Percentiles rank a stretch among this genome's conserved stretches.
Evolutionary conservation across 2,329 filamentous ascomycete genomes (phyloP).

Genomic region (Fusarium sulawesiense): DNA sequence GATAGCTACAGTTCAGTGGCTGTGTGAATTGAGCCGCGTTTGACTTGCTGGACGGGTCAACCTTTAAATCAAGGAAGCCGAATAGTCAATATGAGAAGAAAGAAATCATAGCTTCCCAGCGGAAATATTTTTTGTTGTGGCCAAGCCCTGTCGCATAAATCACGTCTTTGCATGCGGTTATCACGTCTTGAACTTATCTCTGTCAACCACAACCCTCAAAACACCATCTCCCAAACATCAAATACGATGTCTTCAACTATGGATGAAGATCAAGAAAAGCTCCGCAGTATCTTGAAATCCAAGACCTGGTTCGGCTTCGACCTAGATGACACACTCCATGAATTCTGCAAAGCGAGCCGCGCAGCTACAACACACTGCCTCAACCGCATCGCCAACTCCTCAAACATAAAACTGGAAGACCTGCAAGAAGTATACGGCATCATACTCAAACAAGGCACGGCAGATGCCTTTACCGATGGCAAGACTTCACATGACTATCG

Average conservation of each 20-base stretch:
- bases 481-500: conserved; percentile 58
- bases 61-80: too few relatives aligned
- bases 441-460: conserved; percentile 51
- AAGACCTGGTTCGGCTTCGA: conserved; percentile 59
- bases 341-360: conserved; percentile 56
- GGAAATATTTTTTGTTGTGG: neutral
- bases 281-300: neutral
- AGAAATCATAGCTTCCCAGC: neutral
- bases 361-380: conserved; percentile 52
- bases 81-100: too few relatives aligned
- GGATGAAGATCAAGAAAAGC: accelerated
- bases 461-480: conserved; percentile 57
- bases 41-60: too few relatives aligned
- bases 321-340: conserved; percentile 61
- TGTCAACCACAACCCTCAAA: neutral
- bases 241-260: neutral
- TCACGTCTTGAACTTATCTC: neutral
- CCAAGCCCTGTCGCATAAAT: neutral
- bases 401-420: conserved; percentile 1
- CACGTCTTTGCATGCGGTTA: neutral
- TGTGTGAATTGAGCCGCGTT: too few relatives aligned
- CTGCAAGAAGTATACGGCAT: conserved; percentile 47
- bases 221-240: neutral
- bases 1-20: too few relatives aligned
- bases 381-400: conserved; percentile 38